These are phyloP conservation scores for Neoboletus brunneissimus DNA, from an alignment of 768 basidiomycete genomes.

Conservation along the genomic window DNA sequence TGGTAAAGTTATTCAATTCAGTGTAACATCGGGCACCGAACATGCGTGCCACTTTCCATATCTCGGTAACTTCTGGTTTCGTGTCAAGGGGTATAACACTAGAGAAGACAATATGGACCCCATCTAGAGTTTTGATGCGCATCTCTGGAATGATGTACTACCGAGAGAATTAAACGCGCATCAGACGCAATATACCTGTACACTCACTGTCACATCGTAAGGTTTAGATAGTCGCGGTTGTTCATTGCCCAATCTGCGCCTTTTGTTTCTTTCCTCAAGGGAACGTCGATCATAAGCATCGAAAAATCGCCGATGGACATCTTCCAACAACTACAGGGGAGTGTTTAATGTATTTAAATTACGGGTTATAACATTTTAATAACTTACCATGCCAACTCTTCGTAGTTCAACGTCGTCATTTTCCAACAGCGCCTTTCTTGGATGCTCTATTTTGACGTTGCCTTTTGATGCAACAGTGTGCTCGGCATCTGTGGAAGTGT, in stretches of 20 bases:
- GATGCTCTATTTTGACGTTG: conserved; percentile 41
- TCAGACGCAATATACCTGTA: background rate
- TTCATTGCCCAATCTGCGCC: conserved; percentile 23
- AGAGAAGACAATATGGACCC: conserved; percentile 85
- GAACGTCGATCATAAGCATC: conserved; percentile 52
- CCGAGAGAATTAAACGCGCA: background rate
- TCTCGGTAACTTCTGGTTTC: conserved; percentile 71
- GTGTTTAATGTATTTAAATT: background rate
- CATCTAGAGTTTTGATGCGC: conserved; percentile 72
- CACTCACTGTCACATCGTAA: conserved; percentile 80
- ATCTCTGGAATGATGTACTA: conserved; percentile 85
- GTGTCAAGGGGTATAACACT: conserved; percentile 92
- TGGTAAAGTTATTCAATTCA: conserved; percentile 62
- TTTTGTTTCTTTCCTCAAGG: conserved; percentile 27
- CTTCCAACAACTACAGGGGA: conserved; percentile 62
- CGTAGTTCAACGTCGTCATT: conserved; percentile 83
- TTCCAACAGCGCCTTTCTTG: conserved; percentile 75
- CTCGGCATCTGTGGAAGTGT: conserved; percentile 11
- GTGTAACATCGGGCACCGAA: conserved; percentile 85
- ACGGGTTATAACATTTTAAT: background rate
- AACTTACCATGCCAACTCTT: conserved; percentile 68
- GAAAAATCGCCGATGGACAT: conserved; percentile 79
- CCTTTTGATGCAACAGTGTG: conserved; percentile 17
- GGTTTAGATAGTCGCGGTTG: conserved; percentile 33
- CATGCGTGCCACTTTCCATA: conserved; percentile 82